A percentile compares a stretch with the other conserved stretches of the same genome.
phyloP scores from a whole-genome alignment of 768 basidiomycete species.

The Sporobolomyces roseus region DNA sequence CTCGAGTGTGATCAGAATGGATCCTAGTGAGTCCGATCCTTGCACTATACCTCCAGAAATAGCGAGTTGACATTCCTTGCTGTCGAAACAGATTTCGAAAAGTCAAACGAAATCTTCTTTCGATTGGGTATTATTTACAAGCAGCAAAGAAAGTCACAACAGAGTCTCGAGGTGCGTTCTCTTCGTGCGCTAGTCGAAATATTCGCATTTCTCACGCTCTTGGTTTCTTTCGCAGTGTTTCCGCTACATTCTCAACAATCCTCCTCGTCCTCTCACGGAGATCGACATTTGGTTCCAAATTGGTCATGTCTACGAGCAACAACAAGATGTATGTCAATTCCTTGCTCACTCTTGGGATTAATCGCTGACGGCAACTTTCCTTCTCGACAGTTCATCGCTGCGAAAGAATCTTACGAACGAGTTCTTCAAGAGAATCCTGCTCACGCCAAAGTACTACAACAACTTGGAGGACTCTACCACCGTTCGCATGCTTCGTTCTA shows the following conservation, averaged over 20 bases:
- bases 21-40: conserved; percentile 77
- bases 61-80: background rate
- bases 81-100: conserved; percentile 74
- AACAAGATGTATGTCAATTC: conserved; percentile 71
- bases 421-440: conserved; percentile 88
- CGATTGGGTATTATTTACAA: conserved; percentile 98
- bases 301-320: conserved; percentile 95
- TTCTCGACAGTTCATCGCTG: conserved; percentile 67
- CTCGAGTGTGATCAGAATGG: conserved; percentile 90
- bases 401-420: conserved; percentile 92
- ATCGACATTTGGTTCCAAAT: conserved; percentile 99
- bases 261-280: conserved; percentile 89
- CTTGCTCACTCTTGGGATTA: background rate
- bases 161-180: conserved; percentile 60
- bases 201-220: background rate
- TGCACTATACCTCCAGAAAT: no score
- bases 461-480: conserved; percentile 96
- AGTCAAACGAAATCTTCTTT: conserved; percentile 97
- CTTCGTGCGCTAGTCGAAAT: conserved; percentile 23
- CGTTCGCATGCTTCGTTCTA: conserved; percentile 92
- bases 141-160: conserved; percentile 89
- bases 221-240: conserved; percentile 59
- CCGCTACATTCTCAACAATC: conserved; percentile 91
- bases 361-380: background rate
- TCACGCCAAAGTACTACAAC: conserved; percentile 95